Evolutionary conservation across 192 early-diverging fungal genomes (phyloP).

Genomic region (Rhizophlyctis rosea): DNA sequence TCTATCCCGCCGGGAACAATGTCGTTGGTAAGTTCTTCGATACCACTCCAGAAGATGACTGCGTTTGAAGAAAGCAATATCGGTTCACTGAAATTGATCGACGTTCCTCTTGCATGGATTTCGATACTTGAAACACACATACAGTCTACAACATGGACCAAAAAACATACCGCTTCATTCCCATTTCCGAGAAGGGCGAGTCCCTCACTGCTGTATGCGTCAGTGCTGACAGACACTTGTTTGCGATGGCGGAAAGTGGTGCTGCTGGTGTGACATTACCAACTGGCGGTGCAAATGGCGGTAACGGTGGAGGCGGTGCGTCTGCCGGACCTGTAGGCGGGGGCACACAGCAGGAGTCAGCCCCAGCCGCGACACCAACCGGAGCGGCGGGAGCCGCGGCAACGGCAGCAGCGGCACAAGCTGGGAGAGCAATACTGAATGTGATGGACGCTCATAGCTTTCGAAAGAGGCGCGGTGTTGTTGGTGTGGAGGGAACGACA

Average conservation of each 20-base stretch:
- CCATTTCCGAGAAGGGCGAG: conserved; percentile 31
- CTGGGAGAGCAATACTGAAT: conserved; percentile 28
- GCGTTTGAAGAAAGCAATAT: no score
- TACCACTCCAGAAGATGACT: no score
- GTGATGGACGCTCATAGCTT: conserved; percentile 44
- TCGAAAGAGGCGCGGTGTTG: conserved; percentile 36
- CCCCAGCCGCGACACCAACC: no score
- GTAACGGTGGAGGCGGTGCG: no score
- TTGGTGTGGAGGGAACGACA: conserved; percentile 7
- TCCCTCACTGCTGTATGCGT: conserved; percentile 41
- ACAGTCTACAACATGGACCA: conserved; percentile 45
- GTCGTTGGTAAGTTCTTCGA: conserved; percentile 38
- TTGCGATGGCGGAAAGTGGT: conserved; percentile 46
- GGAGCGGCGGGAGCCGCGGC: conserved; percentile 2
- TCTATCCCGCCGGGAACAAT: conserved; percentile 50
- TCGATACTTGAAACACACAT: neutral
- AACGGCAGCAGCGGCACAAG: no score
- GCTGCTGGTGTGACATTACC: conserved; percentile 3
- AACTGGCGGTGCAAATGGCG: neutral
- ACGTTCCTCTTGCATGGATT: neutral
- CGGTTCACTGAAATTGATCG: neutral
- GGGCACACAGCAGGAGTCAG: no score
- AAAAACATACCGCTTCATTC: conserved; percentile 44
- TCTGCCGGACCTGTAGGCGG: no score
- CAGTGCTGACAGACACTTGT: conserved; percentile 41